Percentiles rank a stretch among this genome's conserved stretches.
phyloP scores from a whole-genome alignment of 176 grass and related monocot species.

The Eleusine coracana region DNA sequence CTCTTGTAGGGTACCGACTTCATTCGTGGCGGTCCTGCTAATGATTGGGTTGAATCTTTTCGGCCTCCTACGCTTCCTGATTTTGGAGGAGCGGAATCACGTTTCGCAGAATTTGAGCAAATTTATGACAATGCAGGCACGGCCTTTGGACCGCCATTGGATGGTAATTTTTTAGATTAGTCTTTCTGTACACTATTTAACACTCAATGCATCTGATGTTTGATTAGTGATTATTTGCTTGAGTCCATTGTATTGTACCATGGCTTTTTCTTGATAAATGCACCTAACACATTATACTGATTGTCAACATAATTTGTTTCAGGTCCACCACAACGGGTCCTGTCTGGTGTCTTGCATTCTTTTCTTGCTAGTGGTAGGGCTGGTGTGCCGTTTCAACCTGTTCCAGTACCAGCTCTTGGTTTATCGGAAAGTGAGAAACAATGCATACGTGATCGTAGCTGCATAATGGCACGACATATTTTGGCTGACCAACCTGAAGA shows the following conservation, averaged over 20 bases:
- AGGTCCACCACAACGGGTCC: conserved; percentile 90
- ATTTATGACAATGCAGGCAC: conserved; percentile 61
- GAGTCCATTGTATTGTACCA: not conserved
- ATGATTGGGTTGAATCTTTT: conserved; percentile 83
- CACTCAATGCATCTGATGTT: not conserved
- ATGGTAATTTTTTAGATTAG: conserved; percentile 55
- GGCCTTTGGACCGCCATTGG: conserved; percentile 54
- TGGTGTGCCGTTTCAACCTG: conserved; percentile 90
- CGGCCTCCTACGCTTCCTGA: conserved; percentile 51
- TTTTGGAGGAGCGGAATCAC: conserved; percentile 47
- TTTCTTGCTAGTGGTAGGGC: conserved; percentile 80
- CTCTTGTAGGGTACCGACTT: conserved; percentile 65
- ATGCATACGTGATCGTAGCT: conserved; percentile 96
- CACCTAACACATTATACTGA: conserved; percentile 20
- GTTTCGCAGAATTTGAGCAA: conserved; percentile 68
- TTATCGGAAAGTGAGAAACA: conserved; percentile 96
- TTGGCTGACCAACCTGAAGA: conserved; percentile 96
- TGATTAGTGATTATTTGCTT: not conserved
- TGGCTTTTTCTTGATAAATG: not conserved
- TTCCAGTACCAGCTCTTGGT: conserved; percentile 86
- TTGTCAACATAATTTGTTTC: conserved; percentile 41
- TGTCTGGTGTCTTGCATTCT: conserved; percentile 89
- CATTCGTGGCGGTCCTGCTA: conserved; percentile 53
- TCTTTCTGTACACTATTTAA: conserved; percentile 3
- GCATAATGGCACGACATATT: conserved; percentile 97